Evolutionary conservation across 768 basidiomycete genomes (phyloP).

Genomic region (Leccinellum albellum): DNA sequence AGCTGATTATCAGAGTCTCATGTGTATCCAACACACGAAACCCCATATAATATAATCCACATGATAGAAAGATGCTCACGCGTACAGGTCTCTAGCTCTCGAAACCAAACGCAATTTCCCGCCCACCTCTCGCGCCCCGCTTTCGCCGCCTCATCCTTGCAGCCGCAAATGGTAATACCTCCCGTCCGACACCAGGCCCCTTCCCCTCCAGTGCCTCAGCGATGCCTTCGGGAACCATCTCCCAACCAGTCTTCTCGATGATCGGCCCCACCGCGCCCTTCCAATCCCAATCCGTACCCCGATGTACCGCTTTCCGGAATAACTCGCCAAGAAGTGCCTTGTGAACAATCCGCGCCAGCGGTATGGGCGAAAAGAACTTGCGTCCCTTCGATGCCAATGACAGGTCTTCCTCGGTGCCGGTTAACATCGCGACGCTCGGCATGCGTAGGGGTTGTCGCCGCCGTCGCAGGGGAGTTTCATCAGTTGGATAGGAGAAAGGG

Average conservation of each 20-base stretch:
- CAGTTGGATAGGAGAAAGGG: not conserved
- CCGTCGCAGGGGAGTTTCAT: not conserved
- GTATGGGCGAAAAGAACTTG: constrained; percentile 17
- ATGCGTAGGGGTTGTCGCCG: not conserved
- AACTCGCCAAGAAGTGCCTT: constrained; percentile 18
- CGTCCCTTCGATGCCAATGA: not conserved
- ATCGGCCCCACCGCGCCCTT: constrained; percentile 13
- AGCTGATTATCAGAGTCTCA: too few species aligned
- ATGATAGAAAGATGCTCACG: not conserved
- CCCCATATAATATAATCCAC: not conserved
- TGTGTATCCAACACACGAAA: too few species aligned
- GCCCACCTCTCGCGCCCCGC: constrained; percentile 16
- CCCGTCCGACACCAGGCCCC: not conserved
- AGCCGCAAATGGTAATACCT: constrained; percentile 18
- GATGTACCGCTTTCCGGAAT: constrained; percentile 19
- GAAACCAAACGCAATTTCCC: constrained; percentile 14
- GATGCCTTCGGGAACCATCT: constrained; percentile 18
- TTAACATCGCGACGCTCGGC: constrained; percentile 19
- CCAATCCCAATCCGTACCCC: constrained; percentile 24
- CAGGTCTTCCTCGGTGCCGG: constrained; percentile 2
- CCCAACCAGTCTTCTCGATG: constrained; percentile 11
- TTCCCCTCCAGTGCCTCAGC: not conserved
- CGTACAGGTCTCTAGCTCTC: not conserved
- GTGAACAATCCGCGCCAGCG: constrained; percentile 21
- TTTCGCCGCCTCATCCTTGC: constrained; percentile 24